Evolutionary conservation across 345 rosid genomes (phyloP).

Genomic region (Lumnitzera racemosa): DNA sequence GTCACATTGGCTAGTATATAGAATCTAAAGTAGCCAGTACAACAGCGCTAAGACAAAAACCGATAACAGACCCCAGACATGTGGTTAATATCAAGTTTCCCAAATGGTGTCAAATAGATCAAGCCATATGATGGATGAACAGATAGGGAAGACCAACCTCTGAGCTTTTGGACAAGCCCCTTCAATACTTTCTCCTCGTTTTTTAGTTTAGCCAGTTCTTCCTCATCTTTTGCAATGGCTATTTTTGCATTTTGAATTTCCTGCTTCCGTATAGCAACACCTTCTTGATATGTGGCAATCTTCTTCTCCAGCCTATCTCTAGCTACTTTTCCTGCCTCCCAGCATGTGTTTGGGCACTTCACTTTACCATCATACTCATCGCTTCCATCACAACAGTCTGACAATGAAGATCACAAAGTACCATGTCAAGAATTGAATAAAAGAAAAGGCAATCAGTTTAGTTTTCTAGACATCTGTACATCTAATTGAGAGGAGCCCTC

Average conservation of each 20-base stretch:
- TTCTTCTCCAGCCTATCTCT: constrained; percentile 58
- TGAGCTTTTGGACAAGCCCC: constrained; percentile 67
- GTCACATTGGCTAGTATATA: too few relatives aligned
- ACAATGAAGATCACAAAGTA: background rate
- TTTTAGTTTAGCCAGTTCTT: constrained; percentile 57
- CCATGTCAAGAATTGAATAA: background rate
- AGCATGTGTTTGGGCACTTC: constrained; percentile 73
- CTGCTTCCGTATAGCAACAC: constrained; percentile 39
- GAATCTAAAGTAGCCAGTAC: too few relatives aligned
- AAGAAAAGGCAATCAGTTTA: background rate
- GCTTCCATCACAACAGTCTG: constrained; percentile 99
- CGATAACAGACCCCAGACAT: too few relatives aligned
- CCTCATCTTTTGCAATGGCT: constrained; percentile 65
- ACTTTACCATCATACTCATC: constrained; percentile 81
- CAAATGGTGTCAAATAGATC: too few relatives aligned
- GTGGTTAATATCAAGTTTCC: too few relatives aligned
- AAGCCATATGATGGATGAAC: background rate
- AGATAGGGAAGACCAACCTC: constrained; percentile 39
- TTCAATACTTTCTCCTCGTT: constrained; percentile 69
- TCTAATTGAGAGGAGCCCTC: too few relatives aligned
- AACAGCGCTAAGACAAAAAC: too few relatives aligned
- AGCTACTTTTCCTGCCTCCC: constrained; percentile 94
- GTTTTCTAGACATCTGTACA: too few relatives aligned
- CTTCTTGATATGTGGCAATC: constrained; percentile 59
- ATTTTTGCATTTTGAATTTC: constrained; percentile 53